Evolutionary conservation across 148 eudicot species (phyloP).

Genomic region (Persicaria tinctoria): DNA sequence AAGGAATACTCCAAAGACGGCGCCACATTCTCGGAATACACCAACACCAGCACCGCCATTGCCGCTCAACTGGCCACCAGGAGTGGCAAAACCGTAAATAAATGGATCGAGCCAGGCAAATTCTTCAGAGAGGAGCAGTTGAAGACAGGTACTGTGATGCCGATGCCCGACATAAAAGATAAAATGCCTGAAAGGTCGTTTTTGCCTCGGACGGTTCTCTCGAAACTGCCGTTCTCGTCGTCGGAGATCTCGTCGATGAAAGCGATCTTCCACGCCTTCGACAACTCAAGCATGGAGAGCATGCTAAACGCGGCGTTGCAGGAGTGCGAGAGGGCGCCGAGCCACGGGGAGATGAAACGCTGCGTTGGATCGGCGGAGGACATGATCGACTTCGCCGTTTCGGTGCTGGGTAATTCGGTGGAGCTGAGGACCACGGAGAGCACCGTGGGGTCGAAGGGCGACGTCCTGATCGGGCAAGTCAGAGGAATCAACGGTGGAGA

Average conservation of each 20-base stretch:
- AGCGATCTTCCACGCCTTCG: slow-evolving; percentile 53
- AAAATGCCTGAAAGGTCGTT: slow-evolving; percentile 88
- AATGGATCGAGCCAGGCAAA: slow-evolving; percentile 73
- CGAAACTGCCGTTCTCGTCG: slow-evolving; percentile 65
- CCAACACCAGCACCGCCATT: slow-evolving; percentile 19
- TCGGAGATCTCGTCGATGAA: slow-evolving; percentile 31
- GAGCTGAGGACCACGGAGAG: slow-evolving; percentile 50
- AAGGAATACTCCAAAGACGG: slow-evolving; percentile 43
- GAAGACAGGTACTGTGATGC: slow-evolving; percentile 56
- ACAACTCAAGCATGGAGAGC: slow-evolving; percentile 48
- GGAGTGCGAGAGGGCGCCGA: slow-evolving; percentile 73
- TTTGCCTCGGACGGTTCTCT: slow-evolving; percentile 50
- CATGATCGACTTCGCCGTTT: slow-evolving; percentile 68
- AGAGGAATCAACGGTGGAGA: slow-evolving; percentile 31
- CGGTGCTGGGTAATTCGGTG: slow-evolving; percentile 46
- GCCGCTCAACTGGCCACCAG: neutral
- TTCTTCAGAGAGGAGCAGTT: slow-evolving; percentile 64
- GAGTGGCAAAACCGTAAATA: slow-evolving; percentile 25
- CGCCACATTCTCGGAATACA: slow-evolving; percentile 31
- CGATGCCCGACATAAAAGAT: slow-evolving; percentile 79
- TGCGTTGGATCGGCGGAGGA: slow-evolving; percentile 76
- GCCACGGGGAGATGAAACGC: slow-evolving; percentile 58
- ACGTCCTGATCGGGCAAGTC: slow-evolving; percentile 57
- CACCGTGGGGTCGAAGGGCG: slow-evolving; percentile 41
- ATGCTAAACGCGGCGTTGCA: slow-evolving; percentile 37